Conservation (phyloP, 2,329 filamentous ascomycete genomes). For the Fusarium agapanthi region DNA sequence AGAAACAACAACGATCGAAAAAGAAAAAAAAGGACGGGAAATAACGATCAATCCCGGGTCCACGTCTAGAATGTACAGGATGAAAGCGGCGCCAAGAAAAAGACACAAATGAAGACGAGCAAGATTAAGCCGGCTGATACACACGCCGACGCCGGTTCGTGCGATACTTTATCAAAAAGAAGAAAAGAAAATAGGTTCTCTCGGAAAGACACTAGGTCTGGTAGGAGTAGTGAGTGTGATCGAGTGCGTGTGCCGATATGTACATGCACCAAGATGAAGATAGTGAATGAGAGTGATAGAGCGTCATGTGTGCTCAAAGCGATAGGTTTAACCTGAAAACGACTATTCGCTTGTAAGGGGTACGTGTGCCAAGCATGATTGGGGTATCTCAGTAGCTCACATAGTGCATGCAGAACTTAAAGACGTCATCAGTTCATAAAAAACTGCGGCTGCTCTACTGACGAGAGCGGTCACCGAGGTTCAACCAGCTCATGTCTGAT, state of each 20-base stretch:
- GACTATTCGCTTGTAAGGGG: slow-evolving; percentile 5
- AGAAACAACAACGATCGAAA: slow-evolving; percentile 37
- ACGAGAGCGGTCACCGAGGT: slow-evolving; percentile 64
- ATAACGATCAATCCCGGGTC: slow-evolving; percentile 44
- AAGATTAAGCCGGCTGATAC: slow-evolving; percentile 46
- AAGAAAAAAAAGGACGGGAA: slow-evolving; percentile 29
- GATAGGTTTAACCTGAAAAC: slow-evolving; percentile 1
- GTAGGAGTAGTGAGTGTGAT: slow-evolving; percentile 26
- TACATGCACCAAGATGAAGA: slow-evolving; percentile 24
- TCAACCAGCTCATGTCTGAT: slow-evolving; percentile 83
- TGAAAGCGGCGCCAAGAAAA: slow-evolving; percentile 28
- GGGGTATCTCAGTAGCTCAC: slow-evolving; percentile 35
- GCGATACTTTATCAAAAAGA: slow-evolving; percentile 35
- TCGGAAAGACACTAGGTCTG: slow-evolving; percentile 24
- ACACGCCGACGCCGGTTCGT: slow-evolving; percentile 43
- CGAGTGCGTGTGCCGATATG: slow-evolving; percentile 21
- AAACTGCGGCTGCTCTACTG: slow-evolving; percentile 32
- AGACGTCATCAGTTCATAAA: slow-evolving; percentile 32
- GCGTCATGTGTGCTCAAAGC: slow-evolving; percentile 19
- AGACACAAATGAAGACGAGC: slow-evolving; percentile 42
- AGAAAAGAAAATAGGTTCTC: slow-evolving; percentile 29
- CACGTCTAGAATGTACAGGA: slow-evolving; percentile 49
- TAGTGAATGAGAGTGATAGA: slow-evolving; percentile 21
- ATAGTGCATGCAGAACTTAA: slow-evolving; percentile 15
- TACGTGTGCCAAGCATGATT: slow-evolving; percentile 23